Conservation (phyloP, 176 grass and related monocot genomes). For the Oryza nivara region DNA sequence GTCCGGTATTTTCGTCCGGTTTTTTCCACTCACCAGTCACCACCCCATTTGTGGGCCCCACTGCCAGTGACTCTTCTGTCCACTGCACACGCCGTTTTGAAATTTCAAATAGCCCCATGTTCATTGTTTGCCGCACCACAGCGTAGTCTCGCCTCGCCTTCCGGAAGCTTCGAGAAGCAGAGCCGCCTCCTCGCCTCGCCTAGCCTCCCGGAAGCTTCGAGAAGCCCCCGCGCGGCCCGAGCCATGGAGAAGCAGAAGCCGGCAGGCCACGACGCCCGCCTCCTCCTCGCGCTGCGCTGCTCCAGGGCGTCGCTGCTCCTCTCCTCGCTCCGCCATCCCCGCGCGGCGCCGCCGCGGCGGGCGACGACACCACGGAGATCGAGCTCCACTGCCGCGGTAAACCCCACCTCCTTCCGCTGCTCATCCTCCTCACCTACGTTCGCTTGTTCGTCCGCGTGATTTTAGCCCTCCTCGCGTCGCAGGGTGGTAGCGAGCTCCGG, state of each 20-base stretch:
- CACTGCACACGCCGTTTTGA: too few relatives aligned
- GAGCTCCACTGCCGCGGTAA: constrained; percentile 19
- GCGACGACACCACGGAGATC: not conserved
- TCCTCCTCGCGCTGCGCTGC: constrained; percentile 41
- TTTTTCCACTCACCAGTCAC: too few relatives aligned
- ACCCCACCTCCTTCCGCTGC: not conserved
- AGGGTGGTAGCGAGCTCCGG: constrained; percentile 24
- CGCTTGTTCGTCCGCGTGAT: not conserved
- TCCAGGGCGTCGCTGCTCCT: constrained; percentile 44
- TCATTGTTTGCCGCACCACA: too few relatives aligned
- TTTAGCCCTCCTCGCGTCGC: not conserved
- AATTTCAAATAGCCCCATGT: too few relatives aligned
- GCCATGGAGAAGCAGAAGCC: constrained; percentile 48
- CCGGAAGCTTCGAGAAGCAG: not conserved
- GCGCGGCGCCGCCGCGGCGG: not conserved
- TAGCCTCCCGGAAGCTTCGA: constrained; percentile 23
- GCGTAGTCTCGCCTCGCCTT: not conserved
- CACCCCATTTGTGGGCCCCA: too few relatives aligned
- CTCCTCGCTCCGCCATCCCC: constrained; percentile 47
- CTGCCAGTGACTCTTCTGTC: too few relatives aligned
- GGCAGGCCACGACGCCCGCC: not conserved
- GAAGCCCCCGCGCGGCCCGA: not conserved
- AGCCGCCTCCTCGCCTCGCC: not conserved
- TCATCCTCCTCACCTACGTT: not conserved
- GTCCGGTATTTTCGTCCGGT: too few relatives aligned